phyloP scores from a whole-genome alignment of 1,284 basidiomycete genomes.

The Pulchroboletus neoregius region DNA sequence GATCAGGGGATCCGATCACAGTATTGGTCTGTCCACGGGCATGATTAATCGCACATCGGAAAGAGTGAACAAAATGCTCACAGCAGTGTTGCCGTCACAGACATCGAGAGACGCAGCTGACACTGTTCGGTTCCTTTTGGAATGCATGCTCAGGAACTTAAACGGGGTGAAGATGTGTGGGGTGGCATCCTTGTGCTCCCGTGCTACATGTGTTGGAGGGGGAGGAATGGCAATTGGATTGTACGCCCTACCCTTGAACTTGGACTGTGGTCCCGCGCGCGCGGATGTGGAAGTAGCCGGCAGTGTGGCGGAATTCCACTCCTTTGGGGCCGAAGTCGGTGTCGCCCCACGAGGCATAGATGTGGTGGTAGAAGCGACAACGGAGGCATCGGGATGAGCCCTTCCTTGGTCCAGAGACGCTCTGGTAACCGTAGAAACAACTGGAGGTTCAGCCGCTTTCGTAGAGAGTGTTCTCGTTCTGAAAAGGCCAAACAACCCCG shows the following conservation, averaged over 20 bases:
- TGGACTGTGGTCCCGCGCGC: conserved; percentile 14
- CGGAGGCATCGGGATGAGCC: conserved; percentile 11
- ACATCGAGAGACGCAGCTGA: conserved; percentile 74
- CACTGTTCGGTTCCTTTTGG: conserved; percentile 59
- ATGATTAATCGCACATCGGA: conserved; percentile 13
- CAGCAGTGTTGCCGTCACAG: conserved; percentile 64
- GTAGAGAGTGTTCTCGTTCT: conserved; percentile 34
- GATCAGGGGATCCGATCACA: conserved; percentile 67
- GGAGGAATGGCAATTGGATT: conserved; percentile 26
- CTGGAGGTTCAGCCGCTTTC: conserved; percentile 25
- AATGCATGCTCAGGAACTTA: conserved; percentile 46
- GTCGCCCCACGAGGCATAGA: conserved; percentile 15
- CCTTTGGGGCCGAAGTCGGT: conserved; percentile 18
- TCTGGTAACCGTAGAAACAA: conserved; percentile 16
- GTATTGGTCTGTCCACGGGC: conserved; percentile 52
- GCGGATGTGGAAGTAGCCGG: conserved; percentile 4
- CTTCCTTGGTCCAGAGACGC: conserved; percentile 24
- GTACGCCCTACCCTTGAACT: conserved; percentile 29
- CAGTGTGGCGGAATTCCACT: conserved; percentile 5
- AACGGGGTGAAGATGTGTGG: conserved; percentile 58
- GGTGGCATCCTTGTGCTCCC: conserved; percentile 39
- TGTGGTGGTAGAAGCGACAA: background rate
- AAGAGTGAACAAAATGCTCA: conserved; percentile 36
- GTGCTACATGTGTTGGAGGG: conserved; percentile 6
- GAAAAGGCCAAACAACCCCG: conserved; percentile 31